Percentiles rank a stretch among this genome's conserved stretches.
Conservation (phyloP, 306 rosid species). For the Ochetophila trinervis region DNA sequence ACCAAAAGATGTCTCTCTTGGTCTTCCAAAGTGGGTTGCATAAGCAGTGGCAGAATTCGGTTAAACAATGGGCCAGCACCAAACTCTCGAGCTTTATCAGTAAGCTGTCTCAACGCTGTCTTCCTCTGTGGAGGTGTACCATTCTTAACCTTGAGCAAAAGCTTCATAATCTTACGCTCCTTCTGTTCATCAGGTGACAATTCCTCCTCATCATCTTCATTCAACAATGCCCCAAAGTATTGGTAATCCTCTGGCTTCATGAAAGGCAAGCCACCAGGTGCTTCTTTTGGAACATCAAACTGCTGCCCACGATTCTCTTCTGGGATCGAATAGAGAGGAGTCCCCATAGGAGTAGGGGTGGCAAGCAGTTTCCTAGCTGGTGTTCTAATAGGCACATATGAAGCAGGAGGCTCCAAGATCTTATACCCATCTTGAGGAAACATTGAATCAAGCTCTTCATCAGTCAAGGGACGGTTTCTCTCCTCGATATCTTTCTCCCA, state of each 20-base stretch:
- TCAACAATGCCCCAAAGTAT: conserved; percentile 67
- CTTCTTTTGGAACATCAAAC: conserved; percentile 73
- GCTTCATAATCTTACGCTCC: conserved; percentile 81
- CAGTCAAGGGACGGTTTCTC: conserved; percentile 68
- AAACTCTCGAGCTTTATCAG: conserved; percentile 72
- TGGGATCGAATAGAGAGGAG: conserved; percentile 63
- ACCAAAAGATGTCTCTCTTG: conserved; percentile 83
- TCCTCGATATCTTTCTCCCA: conserved; percentile 86
- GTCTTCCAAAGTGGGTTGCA: conserved; percentile 80
- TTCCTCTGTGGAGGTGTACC: conserved; percentile 78
- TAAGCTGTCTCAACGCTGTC: conserved; percentile 70
- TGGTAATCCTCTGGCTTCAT: conserved; percentile 81
- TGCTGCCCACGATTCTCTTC: conserved; percentile 84
- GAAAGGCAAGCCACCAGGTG: conserved; percentile 66
- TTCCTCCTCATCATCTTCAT: conserved; percentile 68
- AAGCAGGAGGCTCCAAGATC: conserved; percentile 64
- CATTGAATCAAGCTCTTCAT: conserved; percentile 73
- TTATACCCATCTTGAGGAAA: conserved; percentile 77
- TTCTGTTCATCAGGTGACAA: conserved; percentile 71
- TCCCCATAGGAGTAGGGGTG: conserved; percentile 65
- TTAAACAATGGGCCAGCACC: conserved; percentile 80
- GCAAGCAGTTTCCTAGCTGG: conserved; percentile 74
- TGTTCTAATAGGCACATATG: conserved; percentile 65
- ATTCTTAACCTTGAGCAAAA: conserved; percentile 70
- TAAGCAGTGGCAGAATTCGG: conserved; percentile 67